phyloP scores from a whole-genome alignment of 2,329 filamentous ascomycete genomes.

The Aciculosporium take region DNA sequence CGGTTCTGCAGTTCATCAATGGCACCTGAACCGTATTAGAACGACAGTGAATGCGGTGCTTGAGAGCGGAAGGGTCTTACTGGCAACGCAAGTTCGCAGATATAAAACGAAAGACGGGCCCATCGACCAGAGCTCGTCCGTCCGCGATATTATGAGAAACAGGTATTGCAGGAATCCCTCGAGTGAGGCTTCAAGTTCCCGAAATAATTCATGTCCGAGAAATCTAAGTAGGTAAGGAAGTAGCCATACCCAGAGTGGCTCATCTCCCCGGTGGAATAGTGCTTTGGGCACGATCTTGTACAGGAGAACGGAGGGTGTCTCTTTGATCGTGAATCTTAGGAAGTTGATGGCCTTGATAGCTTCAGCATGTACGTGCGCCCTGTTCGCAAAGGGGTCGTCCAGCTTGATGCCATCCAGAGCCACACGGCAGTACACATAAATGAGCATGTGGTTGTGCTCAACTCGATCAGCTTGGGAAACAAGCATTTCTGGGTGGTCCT shows the following conservation, averaged over 20 bases:
- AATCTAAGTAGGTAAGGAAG: slow-evolving; percentile 44
- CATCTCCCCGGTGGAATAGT: slow-evolving; percentile 38
- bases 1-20: slow-evolving; percentile 22
- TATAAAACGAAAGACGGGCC: slow-evolving; percentile 31
- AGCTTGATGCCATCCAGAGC: slow-evolving; percentile 56
- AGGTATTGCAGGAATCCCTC: slow-evolving; percentile 37
- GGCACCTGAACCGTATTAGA: slow-evolving; percentile 15
- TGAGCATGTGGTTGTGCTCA: slow-evolving; percentile 69
- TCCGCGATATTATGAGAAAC: slow-evolving; percentile 29
- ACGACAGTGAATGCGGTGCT: neutral
- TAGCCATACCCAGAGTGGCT: slow-evolving; percentile 53
- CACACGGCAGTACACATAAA: slow-evolving; percentile 70
- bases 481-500: slow-evolving; percentile 37
- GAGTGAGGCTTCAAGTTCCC: slow-evolving; percentile 35
- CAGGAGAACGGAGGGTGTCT: slow-evolving; percentile 56
- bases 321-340: slow-evolving; percentile 57
- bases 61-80: slow-evolving; percentile 17
- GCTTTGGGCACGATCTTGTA: slow-evolving; percentile 25
- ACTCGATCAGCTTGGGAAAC: slow-evolving; percentile 51
- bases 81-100: slow-evolving; percentile 31
- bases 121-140: slow-evolving; percentile 33
- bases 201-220: slow-evolving; percentile 36
- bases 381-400: slow-evolving; percentile 53
- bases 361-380: slow-evolving; percentile 40
- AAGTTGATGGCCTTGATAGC: slow-evolving; percentile 64